A percentile compares a stretch with the other conserved stretches of the same genome.
Evolutionary conservation across 1,284 basidiomycete species (phyloP).

Genomic region (Hypsizygus ulmarius): DNA sequence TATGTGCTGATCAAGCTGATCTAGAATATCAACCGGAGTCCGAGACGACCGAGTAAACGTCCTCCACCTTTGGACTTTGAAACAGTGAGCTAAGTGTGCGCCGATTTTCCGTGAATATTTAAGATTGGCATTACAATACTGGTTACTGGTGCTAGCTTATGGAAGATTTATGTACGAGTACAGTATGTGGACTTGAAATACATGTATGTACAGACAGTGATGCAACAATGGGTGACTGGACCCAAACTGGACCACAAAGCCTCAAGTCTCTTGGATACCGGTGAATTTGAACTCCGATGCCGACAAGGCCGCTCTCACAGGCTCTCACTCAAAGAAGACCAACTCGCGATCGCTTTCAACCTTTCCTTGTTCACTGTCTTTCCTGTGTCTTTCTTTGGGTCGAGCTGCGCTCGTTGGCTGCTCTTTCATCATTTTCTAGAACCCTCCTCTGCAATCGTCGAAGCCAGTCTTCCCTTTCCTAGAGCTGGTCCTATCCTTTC

Average conservation of each 20-base stretch:
- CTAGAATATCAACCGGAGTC: constrained; percentile 19
- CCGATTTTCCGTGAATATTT: too few species aligned
- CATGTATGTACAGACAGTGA: neutral
- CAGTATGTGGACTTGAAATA: too few species aligned
- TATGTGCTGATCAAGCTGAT: constrained; percentile 4
- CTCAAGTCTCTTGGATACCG: constrained; percentile 17
- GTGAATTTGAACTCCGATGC: constrained; percentile 22
- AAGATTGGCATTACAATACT: too few species aligned
- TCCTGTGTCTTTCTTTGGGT: constrained; percentile 32
- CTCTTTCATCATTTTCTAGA: constrained; percentile 30
- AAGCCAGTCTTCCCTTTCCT: constrained; percentile 31
- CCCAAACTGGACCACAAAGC: too few species aligned
- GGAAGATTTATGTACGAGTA: too few species aligned
- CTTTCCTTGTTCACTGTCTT: constrained; percentile 27
- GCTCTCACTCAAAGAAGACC: constrained; percentile 24
- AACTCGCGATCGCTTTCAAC: constrained; percentile 18
- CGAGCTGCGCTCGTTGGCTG: constrained; percentile 55
- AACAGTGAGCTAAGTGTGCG: neutral
- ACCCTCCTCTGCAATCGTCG: constrained; percentile 26
- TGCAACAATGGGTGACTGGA: constrained; percentile 1
- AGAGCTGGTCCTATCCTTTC: constrained; percentile 28
- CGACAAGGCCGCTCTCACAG: constrained; percentile 2
- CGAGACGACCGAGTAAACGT: constrained; percentile 29
- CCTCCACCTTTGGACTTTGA: constrained; percentile 26
- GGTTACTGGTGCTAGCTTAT: too few species aligned